A percentile compares a stretch with the other conserved stretches of the same genome.
These are phyloP conservation scores for Penicillium goetzii DNA, from an alignment of 495 filamentous ascomycete species.

Conservation along the genomic window DNA sequence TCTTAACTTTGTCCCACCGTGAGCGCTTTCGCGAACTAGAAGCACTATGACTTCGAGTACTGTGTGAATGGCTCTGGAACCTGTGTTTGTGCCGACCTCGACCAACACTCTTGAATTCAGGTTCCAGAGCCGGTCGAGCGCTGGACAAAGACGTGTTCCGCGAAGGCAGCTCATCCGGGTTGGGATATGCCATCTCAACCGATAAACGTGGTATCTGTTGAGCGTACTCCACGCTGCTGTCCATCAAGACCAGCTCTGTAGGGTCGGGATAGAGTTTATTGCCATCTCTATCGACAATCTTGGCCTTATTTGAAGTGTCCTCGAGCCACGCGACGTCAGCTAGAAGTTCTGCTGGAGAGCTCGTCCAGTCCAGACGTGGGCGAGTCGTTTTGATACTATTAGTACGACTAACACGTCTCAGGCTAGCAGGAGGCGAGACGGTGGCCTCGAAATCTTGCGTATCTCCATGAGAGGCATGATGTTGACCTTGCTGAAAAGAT, in stretches of 20 bases:
- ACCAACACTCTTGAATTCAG: slow-evolving; percentile 37
- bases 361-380: slow-evolving; percentile 76
- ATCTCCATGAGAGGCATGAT: slow-evolving; percentile 19
- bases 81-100: slow-evolving; percentile 41
- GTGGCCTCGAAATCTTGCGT: slow-evolving; percentile 31
- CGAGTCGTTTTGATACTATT: slow-evolving; percentile 58
- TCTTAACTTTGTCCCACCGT: slow-evolving; percentile 31
- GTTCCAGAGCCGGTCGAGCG: slow-evolving; percentile 31
- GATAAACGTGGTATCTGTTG: slow-evolving; percentile 24
- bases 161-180: slow-evolving; percentile 27
- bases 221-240: slow-evolving; percentile 20
- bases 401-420: slow-evolving; percentile 39
- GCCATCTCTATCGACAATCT: slow-evolving; percentile 75
- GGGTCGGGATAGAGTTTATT: slow-evolving; percentile 65
- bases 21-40: slow-evolving; percentile 31
- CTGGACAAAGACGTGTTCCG: slow-evolving; percentile 39
- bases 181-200: slow-evolving; percentile 17
- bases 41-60: slow-evolving; percentile 32
- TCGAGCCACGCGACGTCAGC: slow-evolving; percentile 87
- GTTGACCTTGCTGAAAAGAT: slow-evolving; percentile 47
- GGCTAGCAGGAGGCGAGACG: slow-evolving; percentile 41
- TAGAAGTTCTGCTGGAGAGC: slow-evolving; percentile 76
- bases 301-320: slow-evolving; percentile 70
- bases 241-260: slow-evolving; percentile 26
- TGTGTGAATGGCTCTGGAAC: slow-evolving; percentile 33